These are phyloP conservation scores for Physaria fendleri DNA, from an alignment of 345 rosid species.

Conservation along the genomic window DNA sequence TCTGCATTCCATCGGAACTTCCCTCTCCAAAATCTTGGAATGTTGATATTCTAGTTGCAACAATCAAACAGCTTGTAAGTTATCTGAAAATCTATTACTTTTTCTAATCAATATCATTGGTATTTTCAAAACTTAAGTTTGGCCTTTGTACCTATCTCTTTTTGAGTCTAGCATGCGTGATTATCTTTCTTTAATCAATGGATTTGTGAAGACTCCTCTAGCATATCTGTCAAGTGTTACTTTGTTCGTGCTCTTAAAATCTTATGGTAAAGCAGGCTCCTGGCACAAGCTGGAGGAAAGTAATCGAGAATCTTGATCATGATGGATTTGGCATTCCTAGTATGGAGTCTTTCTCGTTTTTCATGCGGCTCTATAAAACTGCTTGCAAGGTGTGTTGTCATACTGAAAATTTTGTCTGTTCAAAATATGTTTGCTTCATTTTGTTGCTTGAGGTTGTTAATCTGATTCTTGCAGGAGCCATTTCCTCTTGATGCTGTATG, in stretches of 20 bases:
- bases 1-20: slow-evolving; percentile 37
- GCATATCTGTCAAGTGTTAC: not conserved
- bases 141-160: not conserved
- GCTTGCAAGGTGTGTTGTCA: slow-evolving; percentile 71
- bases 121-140: not conserved
- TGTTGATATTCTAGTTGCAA: slow-evolving; percentile 56
- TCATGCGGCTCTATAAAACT: slow-evolving; percentile 65
- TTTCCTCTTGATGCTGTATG: slow-evolving; percentile 90
- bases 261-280: slow-evolving; percentile 63
- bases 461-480: slow-evolving; percentile 56
- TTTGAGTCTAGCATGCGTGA: not conserved
- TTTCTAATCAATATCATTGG: not conserved
- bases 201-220: not conserved
- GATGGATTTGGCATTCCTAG: slow-evolving; percentile 78
- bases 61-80: slow-evolving; percentile 79
- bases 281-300: slow-evolving; percentile 66
- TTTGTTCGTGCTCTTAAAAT: not conserved
- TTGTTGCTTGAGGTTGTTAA: slow-evolving; percentile 5
- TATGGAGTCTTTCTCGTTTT: slow-evolving; percentile 74
- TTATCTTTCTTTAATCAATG: not conserved
- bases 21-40: slow-evolving; percentile 55
- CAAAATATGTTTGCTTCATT: not conserved
- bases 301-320: slow-evolving; percentile 75
- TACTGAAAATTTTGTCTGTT: slow-evolving; percentile 1
- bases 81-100: not conserved